phyloP scores from a whole-genome alignment of 257 asterid genomes.

The Fraxinus excelsior region DNA sequence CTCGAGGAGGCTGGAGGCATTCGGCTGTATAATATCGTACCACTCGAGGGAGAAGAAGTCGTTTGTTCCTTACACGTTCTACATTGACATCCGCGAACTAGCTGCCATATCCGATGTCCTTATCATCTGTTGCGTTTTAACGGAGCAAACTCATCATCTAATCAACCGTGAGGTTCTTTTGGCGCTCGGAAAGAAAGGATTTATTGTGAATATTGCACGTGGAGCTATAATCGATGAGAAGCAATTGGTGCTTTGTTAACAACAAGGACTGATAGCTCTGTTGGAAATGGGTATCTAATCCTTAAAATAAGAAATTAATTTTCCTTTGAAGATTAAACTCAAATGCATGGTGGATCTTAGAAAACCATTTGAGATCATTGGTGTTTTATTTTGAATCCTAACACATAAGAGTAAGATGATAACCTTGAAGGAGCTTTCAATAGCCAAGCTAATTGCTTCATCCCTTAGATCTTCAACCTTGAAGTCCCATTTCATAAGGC shows the following conservation, averaged over 20 bases:
- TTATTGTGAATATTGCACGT: slow-evolving; percentile 65
- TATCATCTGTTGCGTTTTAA: slow-evolving; percentile 59
- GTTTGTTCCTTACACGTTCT: slow-evolving; percentile 36
- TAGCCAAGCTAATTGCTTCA: too few relatives aligned
- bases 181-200: slow-evolving; percentile 59
- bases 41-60: slow-evolving; percentile 55
- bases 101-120: slow-evolving; percentile 55
- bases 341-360: too few relatives aligned
- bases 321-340: too few relatives aligned
- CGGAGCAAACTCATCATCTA: slow-evolving; percentile 62
- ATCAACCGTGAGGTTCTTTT: slow-evolving; percentile 59
- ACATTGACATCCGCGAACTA: slow-evolving; percentile 39
- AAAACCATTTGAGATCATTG: too few relatives aligned
- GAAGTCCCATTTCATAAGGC: too few relatives aligned
- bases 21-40: slow-evolving; percentile 61
- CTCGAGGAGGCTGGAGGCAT: slow-evolving; percentile 70
- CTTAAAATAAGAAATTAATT: too few relatives aligned
- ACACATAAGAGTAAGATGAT: too few relatives aligned
- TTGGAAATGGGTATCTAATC: too few relatives aligned
- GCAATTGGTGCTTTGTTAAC: slow-evolving; percentile 38
- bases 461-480: too few relatives aligned
- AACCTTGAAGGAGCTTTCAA: too few relatives aligned
- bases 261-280: slow-evolving; percentile 35
- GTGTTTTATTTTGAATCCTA: too few relatives aligned
- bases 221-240: slow-evolving; percentile 50